Percentiles rank a stretch among this genome's conserved stretches.
These are phyloP conservation scores for Tolypocladium cylindrosporum DNA, from an alignment of 2,329 filamentous ascomycete genomes.

Conservation along the genomic window DNA sequence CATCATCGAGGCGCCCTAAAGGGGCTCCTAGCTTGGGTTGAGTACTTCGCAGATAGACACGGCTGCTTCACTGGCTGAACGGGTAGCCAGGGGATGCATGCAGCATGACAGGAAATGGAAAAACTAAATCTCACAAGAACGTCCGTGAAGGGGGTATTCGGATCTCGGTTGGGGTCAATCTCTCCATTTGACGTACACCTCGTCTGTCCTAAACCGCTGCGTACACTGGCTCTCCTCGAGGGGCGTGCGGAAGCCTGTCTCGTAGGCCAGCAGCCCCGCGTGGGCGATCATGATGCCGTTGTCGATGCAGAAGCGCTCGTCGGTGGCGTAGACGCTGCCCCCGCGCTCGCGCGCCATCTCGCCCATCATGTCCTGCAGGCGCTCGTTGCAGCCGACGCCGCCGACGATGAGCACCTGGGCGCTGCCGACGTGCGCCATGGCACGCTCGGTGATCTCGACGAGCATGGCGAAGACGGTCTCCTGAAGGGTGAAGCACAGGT, in stretches of 20 bases:
- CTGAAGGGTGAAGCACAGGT: constrained; percentile 89
- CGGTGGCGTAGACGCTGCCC: constrained; percentile 86
- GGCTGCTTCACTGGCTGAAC: neutral
- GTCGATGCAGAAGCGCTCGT: constrained; percentile 97
- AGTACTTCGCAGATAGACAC: neutral
- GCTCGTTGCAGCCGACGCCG: constrained; percentile 89
- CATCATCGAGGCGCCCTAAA: neutral
- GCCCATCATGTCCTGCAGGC: constrained; percentile 97
- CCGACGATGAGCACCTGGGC: constrained; percentile 89
- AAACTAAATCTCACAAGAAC: neutral
- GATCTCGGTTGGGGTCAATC: constrained; percentile 29
- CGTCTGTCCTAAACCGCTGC: constrained; percentile 73
- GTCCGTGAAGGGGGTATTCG: neutral
- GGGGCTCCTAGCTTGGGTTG: neutral
- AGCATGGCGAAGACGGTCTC: constrained; percentile 96
- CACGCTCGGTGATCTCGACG: constrained; percentile 95
- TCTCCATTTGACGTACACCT: constrained; percentile 72
- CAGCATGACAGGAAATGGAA: neutral
- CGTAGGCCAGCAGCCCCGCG: constrained; percentile 77
- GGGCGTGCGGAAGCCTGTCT: constrained; percentile 67
- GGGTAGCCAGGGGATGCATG: neutral
- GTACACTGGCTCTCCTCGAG: constrained; percentile 78
- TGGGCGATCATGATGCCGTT: constrained; percentile 99
- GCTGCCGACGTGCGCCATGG: constrained; percentile 94
- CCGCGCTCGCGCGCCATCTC: constrained; percentile 83